Conservation (phyloP, 2,329 filamentous ascomycete species). For the Aspergillus amoenus region DNA sequence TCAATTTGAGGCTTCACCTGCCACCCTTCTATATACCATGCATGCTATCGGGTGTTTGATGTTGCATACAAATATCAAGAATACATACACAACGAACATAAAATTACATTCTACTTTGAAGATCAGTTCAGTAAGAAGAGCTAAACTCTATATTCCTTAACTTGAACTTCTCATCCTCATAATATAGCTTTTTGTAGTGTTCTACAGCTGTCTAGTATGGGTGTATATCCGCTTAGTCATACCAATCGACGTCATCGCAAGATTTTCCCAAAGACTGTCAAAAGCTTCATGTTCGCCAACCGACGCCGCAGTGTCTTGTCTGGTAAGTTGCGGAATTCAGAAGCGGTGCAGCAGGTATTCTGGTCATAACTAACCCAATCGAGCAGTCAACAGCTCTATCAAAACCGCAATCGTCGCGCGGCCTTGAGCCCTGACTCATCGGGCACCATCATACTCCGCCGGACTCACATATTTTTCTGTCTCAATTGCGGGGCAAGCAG, state of each 20-base stretch:
- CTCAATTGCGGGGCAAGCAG: slow-evolving; percentile 5
- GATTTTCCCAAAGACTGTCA: slow-evolving; percentile 13
- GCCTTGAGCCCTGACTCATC: slow-evolving; percentile 6
- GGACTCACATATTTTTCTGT: background rate
- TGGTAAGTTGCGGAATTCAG: slow-evolving; percentile 2
- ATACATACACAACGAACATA: too few species aligned
- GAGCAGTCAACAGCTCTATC: background rate
- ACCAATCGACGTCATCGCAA: slow-evolving; percentile 18
- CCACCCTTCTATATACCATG: too few species aligned
- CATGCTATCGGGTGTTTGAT: background rate
- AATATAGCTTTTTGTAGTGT: too few species aligned
- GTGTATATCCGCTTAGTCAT: slow-evolving; percentile 17
- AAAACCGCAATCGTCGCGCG: background rate
- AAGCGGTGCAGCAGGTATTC: background rate
- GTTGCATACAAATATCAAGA: background rate
- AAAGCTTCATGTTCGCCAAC: background rate
- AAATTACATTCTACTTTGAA: too few species aligned
- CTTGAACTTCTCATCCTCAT: too few species aligned
- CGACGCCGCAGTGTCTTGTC: background rate
- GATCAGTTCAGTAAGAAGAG: too few species aligned
- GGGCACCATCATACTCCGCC: background rate
- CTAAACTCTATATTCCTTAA: too few species aligned
- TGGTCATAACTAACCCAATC: background rate
- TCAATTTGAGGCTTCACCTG: too few species aligned
- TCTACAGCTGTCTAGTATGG: background rate